Base-by-base conservation (phyloP, 2,329 filamentous ascomycete genomes). In the Coleophoma eucalyptorum region DNA sequence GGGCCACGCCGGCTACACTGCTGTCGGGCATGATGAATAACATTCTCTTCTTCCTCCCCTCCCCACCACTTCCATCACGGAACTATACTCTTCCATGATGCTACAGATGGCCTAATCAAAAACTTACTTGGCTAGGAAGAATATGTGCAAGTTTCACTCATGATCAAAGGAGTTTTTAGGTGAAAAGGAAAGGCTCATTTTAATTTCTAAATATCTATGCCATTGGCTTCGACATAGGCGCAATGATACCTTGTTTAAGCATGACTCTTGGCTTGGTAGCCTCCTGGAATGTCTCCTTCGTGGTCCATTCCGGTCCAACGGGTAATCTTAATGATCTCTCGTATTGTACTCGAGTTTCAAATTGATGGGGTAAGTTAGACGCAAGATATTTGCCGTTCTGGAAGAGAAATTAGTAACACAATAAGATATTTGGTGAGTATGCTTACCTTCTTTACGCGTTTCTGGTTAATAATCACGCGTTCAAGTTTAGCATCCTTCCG, bases 201-300 rank as follows among this genome's bases (percentile, higher is more conserved):
- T 26, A 5, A 26, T 26, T 26, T 26, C 26, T 8, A 5, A 26
- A 5, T 26, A 26, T 26, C 26, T 26, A 26, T 26, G 26, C 26
- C 26, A 26, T 26, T 6, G 93, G 93, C 73, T 88, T 92, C 51
- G 86, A 83, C 81, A 99, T 89, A 38, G 94, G 89, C 62, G 83
- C 80, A 69, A 99, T 91, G 58, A 95, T 79, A 43, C 94, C 94
- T 72, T 92, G 89, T 76, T 96, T 97, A 68, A 96, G 75, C 68
- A 97, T 76, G 58, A 97, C 81, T 62, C 90, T 83, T 52, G 94
- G 94, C 79, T 93, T 96, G 53, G 89, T 96, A 54, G 82, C 82
- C 61, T 87, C 83, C 75, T 97, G 92, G 79, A 94, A 94, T 13
- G 88, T 90, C 74, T 90, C 84, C 80, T 96, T 97, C n/a, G 93